These are phyloP conservation scores for Tanacetum coccineum DNA, from an alignment of 129 eudicot species.

Conservation along the genomic window DNA sequence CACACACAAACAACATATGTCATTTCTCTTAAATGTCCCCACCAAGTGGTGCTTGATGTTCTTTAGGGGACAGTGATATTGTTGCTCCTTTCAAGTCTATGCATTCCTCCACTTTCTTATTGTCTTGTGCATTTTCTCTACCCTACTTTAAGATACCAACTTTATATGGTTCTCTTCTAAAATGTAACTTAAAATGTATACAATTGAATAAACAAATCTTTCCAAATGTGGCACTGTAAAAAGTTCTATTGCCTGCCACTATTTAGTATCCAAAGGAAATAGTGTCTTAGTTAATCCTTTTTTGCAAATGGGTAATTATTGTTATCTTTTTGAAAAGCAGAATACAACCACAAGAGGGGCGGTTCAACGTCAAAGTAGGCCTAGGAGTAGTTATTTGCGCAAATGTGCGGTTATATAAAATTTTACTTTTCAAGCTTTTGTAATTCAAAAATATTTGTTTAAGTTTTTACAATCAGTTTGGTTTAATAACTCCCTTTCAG, in stretches of 20 bases:
- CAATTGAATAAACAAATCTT: conserved; percentile 21
- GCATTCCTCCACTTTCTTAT: conserved; percentile 48
- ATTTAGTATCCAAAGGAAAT: background rate
- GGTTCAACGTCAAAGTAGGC: too few species aligned
- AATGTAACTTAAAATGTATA: conserved; percentile 30
- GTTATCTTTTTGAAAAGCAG: conserved; percentile 9
- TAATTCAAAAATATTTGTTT: too few species aligned
- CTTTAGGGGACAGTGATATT: conserved; percentile 31
- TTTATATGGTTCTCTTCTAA: conserved; percentile 34
- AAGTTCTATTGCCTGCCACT: conserved; percentile 44
- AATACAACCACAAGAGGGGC: background rate
- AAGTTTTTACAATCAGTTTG: too few species aligned
- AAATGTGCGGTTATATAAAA: too few species aligned
- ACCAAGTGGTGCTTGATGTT: conserved; percentile 60
- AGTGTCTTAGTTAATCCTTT: conserved; percentile 7
- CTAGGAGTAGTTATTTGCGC: background rate
- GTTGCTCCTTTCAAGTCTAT: conserved; percentile 33
- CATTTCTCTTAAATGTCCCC: conserved; percentile 39
- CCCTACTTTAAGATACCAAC: conserved; percentile 33
- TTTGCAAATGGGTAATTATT: conserved; percentile 18
- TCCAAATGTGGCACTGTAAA: conserved; percentile 39
- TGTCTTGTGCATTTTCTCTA: conserved; percentile 24
- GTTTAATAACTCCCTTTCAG: too few species aligned
- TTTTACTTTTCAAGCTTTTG: too few species aligned
- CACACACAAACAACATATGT: conserved; percentile 19